Percentiles rank a stretch among this genome's conserved stretches.
Conservation (phyloP, 1,139 yeast species). For the Suhomyces guaymorum region DNA sequence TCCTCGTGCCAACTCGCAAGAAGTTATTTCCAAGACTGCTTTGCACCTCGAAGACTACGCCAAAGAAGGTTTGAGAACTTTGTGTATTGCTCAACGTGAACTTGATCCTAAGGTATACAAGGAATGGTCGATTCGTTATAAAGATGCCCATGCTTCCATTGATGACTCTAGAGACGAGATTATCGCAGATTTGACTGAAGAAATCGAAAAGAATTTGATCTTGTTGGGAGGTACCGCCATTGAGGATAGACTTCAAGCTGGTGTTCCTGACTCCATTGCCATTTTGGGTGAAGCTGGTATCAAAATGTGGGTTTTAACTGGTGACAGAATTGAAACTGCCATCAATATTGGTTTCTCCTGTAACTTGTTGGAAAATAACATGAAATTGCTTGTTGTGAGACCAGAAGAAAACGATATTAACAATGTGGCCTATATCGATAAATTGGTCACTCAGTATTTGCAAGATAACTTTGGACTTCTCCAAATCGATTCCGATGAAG, state of each 20-base stretch:
- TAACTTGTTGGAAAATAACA: constrained; percentile 79
- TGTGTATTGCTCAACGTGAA: constrained; percentile 86
- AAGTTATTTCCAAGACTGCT: constrained; percentile 59
- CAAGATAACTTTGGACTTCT: constrained; percentile 40
- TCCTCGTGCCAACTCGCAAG: constrained; percentile 32
- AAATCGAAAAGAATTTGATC: constrained; percentile 69
- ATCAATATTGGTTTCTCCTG: constrained; percentile 97
- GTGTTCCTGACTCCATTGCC: constrained; percentile 93
- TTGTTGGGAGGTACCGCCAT: constrained; percentile 96
- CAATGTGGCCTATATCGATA: constrained; percentile 31
- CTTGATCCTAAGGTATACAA: constrained; percentile 59
- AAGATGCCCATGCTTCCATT: constrained; percentile 70
- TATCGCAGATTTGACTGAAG: constrained; percentile 77
- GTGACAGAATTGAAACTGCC: constrained; percentile 97
- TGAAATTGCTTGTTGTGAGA: constrained; percentile 75
- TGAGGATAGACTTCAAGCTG: constrained; percentile 92
- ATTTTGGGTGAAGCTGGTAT: constrained; percentile 87
- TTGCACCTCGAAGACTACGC: constrained; percentile 89
- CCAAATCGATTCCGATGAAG: constrained; percentile 25
- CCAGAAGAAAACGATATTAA: constrained; percentile 22
- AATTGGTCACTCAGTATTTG: constrained; percentile 40
- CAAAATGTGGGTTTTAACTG: constrained; percentile 95
- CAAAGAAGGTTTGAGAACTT: constrained; percentile 93
- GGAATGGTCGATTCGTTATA: constrained; percentile 70
- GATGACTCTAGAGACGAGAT: constrained; percentile 74